These are phyloP conservation scores for Zea luxurians DNA, from an alignment of 176 grass and related monocot genomes.

Conservation along the genomic window DNA sequence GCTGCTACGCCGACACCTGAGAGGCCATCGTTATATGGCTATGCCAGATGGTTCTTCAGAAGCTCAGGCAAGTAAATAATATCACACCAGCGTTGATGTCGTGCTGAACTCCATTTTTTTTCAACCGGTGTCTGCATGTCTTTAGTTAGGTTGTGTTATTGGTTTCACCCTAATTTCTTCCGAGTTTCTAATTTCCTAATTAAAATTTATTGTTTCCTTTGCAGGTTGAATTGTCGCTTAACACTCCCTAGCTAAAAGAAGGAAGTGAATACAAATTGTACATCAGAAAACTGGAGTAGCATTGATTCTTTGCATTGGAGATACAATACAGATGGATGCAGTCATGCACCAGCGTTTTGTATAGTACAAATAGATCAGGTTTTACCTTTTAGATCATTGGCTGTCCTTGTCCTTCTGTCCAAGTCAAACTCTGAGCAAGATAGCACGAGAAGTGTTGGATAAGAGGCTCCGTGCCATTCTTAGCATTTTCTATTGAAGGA, in stretches of 20 bases:
- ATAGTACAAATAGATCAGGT: neutral
- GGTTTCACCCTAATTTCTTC: neutral
- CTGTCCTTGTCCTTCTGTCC: slow-evolving; percentile 4
- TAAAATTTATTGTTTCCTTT: slow-evolving; percentile 6
- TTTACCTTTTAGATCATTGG: neutral
- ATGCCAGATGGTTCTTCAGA: slow-evolving; percentile 17
- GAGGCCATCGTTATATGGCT: slow-evolving; percentile 14
- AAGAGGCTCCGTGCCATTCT: neutral
- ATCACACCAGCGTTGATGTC: neutral
- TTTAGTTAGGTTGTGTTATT: neutral
- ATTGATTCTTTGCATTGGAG: neutral
- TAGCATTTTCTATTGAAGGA: neutral
- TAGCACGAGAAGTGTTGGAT: neutral
- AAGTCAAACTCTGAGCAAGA: slow-evolving; percentile 1
- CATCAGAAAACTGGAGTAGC: neutral
- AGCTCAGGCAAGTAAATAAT: slow-evolving; percentile 36
- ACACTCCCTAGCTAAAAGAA: neutral
- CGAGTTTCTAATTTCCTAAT: slow-evolving; percentile 24
- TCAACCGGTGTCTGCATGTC: neutral
- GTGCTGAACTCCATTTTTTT: neutral
- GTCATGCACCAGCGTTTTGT: neutral
- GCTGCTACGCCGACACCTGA: neutral
- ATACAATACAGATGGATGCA: neutral
- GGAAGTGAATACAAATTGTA: neutral
- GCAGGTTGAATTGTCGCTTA: slow-evolving; percentile 5